Evolutionary conservation across 176 grass and related monocot species (phyloP).

Genomic region (Hyparrhenia diplandra): DNA sequence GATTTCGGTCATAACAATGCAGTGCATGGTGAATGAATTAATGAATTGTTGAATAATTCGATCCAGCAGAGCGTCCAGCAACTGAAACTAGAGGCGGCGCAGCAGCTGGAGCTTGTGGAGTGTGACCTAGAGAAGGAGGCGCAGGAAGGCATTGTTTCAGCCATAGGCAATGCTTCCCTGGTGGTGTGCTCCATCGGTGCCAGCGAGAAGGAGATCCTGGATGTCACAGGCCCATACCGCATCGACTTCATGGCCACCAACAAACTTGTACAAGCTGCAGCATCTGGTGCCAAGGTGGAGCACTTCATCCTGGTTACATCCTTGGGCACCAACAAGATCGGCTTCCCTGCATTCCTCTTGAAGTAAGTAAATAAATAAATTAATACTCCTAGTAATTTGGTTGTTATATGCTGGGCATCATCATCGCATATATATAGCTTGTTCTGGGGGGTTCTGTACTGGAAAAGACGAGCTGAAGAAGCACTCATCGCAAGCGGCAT

Average conservation of each 20-base stretch:
- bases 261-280: slow-evolving; percentile 63
- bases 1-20: too few species aligned
- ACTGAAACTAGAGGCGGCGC: slow-evolving; percentile 32
- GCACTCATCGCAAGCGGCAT: slow-evolving; percentile 68
- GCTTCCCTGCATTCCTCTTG: slow-evolving; percentile 78
- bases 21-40: too few species aligned
- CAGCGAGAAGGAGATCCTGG: slow-evolving; percentile 81
- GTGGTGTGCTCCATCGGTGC: slow-evolving; percentile 92
- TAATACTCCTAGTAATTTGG: too few species aligned
- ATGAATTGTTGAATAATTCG: too few species aligned
- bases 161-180: slow-evolving; percentile 55
- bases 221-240: slow-evolving; percentile 80
- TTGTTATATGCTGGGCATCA: too few species aligned
- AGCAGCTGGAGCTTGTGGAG: slow-evolving; percentile 79
- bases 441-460: slow-evolving; percentile 84
- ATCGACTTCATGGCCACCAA: slow-evolving; percentile 79
- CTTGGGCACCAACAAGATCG: slow-evolving; percentile 73
- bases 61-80: not conserved
- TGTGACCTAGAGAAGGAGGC: slow-evolving; percentile 82
- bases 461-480: slow-evolving; percentile 94
- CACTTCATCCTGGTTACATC: slow-evolving; percentile 96
- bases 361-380: slow-evolving; percentile 41
- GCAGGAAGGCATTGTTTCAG: slow-evolving; percentile 33
- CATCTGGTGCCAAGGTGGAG: slow-evolving; percentile 55
- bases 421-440: slow-evolving; percentile 18